phyloP scores from a whole-genome alignment of 2,329 filamentous ascomycete genomes.

The Aspergillus ochraceus region DNA sequence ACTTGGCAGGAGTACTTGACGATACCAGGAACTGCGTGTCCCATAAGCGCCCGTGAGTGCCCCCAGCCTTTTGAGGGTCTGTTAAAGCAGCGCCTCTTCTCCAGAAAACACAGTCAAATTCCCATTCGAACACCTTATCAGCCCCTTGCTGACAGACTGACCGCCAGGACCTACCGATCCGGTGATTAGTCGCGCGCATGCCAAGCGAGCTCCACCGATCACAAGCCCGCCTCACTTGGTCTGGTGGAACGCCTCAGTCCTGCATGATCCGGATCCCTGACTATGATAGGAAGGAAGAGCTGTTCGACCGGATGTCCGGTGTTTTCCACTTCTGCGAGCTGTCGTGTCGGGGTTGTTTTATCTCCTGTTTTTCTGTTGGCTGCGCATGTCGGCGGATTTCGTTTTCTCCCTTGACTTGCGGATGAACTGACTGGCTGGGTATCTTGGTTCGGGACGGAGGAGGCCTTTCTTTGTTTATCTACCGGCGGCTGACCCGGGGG shows the following conservation, averaged over 20 bases:
- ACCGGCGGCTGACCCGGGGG: neutral
- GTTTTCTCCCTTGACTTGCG: neutral
- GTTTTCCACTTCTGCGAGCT: neutral
- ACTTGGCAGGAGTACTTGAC: no score
- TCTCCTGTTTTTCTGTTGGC: neutral
- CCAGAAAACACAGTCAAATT: neutral
- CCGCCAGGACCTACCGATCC: conserved; percentile 16
- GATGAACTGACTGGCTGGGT: no score
- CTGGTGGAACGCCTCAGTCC: neutral
- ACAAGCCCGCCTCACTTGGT: conserved; percentile 1
- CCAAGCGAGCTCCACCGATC: conserved; percentile 7
- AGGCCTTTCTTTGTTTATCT: neutral
- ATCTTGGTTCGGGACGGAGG: no score
- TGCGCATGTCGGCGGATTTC: neutral
- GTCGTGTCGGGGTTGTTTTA: neutral
- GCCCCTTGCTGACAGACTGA: neutral
- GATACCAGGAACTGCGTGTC: neutral
- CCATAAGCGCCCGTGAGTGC: neutral
- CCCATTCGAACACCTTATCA: neutral
- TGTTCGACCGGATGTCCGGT: neutral
- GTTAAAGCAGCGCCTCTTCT: neutral
- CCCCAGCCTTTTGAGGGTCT: no score
- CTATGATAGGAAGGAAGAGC: neutral
- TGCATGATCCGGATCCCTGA: no score
- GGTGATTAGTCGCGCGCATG: neutral